phyloP scores from a whole-genome alignment of 192 early-diverging fungal species.

The Diversispora eburnea region DNA sequence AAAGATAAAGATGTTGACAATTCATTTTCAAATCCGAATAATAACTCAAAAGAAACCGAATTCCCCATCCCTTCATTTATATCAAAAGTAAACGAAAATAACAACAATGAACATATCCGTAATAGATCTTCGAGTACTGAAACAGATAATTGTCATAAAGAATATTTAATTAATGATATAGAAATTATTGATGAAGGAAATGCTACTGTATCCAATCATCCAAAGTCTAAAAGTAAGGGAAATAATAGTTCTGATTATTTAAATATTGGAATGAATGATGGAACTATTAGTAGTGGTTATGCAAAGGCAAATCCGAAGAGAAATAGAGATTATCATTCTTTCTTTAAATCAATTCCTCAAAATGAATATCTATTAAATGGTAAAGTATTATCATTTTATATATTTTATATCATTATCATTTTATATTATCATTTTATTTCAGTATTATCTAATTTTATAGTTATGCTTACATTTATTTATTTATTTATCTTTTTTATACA shows the following conservation, averaged over 20 bases:
- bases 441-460: neutral
- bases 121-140: too few species aligned
- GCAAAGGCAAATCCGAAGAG: conserved; percentile 30
- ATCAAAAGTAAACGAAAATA: too few species aligned
- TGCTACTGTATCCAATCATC: too few species aligned
- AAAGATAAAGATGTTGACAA: too few species aligned
- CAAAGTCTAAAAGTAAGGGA: neutral
- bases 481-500: neutral
- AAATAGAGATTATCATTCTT: conserved; percentile 40
- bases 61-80: too few species aligned
- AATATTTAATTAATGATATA: too few species aligned
- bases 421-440: neutral
- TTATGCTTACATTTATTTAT: neutral
- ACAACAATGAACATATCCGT: too few species aligned
- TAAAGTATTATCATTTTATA: conserved; percentile 6
- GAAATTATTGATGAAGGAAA: too few species aligned
- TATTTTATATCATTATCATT: neutral
- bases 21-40: too few species aligned
- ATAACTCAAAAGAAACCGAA: too few species aligned
- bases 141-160: too few species aligned
- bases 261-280: neutral
- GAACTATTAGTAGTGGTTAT: neutral
- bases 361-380: conserved; percentile 38
- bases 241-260: neutral
- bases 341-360: conserved; percentile 42